Evolutionary conservation across 2,329 filamentous ascomycete genomes (phyloP), one percentile per base, ranked within the genome.

Genomic region (Berkeleyomyces basicola): DNA sequence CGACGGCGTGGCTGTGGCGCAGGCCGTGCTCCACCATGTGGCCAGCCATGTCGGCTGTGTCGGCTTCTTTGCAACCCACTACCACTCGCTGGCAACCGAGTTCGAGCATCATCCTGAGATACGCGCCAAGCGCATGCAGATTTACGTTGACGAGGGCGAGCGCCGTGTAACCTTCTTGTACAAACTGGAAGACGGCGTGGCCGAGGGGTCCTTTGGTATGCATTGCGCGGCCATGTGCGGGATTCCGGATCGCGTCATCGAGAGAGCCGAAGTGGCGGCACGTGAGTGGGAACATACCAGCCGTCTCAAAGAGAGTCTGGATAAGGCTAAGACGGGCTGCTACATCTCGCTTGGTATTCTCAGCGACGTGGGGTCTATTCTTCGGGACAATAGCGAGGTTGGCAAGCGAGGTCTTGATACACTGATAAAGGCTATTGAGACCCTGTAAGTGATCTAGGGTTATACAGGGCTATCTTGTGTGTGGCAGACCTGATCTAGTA

Each of bases 221-320:
- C 93, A 99, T 73, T 99, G 93, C 71, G 93, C 93, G 0, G 86
- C 90, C 65, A 99, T 99, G 93, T 99, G 93, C 69, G 93, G 93
- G 0, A 97, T 99, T 66, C 83, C 90, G 0, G 77, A 78, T 53
- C 85, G 85, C 62, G 84, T 99, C 14, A 90, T 99, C 66, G 85
- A 91, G 70, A 78, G 87, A 31, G 93, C 93, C 0, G 93, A 99
- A 73, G 82, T 85, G 31, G 93, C 93, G 4, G 93, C 93, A 1
- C 84, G 80, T 68, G 88, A 90, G 69, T 97, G 93, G 90, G 93
- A 99, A 75, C 90, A 96, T 72, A 97, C 93, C 0, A 92, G 88
- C 68, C 79, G 90, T 23, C 78, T 97, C 66, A 93, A 90, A 73
- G 90, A 96, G 72, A 91, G 87, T 64, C 76, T 96, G 65, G 90